A percentile compares a stretch with the other conserved stretches of the same genome.
Conservation (phyloP, 345 rosid genomes). For the Populus tremula region DNA sequence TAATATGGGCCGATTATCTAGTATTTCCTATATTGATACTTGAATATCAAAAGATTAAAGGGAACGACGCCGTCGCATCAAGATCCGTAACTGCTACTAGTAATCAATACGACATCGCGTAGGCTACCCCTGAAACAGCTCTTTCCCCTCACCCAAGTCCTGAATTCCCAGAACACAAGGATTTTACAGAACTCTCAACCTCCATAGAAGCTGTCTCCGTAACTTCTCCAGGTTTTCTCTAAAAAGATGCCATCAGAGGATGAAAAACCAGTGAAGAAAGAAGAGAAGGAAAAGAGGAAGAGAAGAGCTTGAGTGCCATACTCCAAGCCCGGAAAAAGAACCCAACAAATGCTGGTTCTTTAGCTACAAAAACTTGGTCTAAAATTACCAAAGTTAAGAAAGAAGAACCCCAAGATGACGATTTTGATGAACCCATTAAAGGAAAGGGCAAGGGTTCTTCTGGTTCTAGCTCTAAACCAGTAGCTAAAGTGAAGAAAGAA, state of each 20-base stretch:
- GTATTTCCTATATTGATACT: background rate
- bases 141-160: background rate
- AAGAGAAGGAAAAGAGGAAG: conserved; percentile 34
- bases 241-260: conserved; percentile 61
- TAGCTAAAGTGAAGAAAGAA: conserved; percentile 38
- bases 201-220: background rate
- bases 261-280: conserved; percentile 33
- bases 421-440: conserved; percentile 7
- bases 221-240: background rate
- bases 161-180: too few relatives aligned
- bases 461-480: conserved; percentile 32
- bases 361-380: conserved; percentile 32
- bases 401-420: conserved; percentile 35
- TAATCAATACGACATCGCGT: background rate
- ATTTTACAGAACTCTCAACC: background rate
- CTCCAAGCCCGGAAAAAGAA: conserved; percentile 46
- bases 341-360: conserved; percentile 34
- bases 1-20: too few relatives aligned
- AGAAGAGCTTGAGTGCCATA: conserved; percentile 52
- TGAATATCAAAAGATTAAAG: background rate
- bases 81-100: background rate
- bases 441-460: conserved; percentile 18
- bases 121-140: background rate
- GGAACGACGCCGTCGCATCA: background rate
- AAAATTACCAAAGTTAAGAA: conserved; percentile 39